phyloP scores from a whole-genome alignment of 2,329 filamentous ascomycete species.

The Neonectria hederae region DNA sequence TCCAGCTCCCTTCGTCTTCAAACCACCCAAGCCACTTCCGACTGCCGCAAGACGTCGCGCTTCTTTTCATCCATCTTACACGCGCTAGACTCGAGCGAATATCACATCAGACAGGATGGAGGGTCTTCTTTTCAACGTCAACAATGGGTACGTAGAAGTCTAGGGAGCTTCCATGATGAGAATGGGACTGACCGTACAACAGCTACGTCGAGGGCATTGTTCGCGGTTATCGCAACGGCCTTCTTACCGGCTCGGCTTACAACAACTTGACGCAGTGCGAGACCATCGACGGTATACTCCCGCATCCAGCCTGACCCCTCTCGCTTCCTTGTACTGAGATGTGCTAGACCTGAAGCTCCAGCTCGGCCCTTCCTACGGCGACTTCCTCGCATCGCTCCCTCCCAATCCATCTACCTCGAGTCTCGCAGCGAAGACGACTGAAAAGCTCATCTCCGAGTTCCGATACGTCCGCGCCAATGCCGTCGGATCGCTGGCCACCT shows the following conservation, averaged over 20 bases:
- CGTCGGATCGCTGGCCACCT: constrained; percentile 88
- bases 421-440: constrained; percentile 93
- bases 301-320: not conserved
- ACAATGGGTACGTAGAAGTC: constrained; percentile 75
- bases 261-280: constrained; percentile 97
- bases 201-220: constrained; percentile 98
- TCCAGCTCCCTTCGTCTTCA: constrained; percentile 30
- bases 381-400: constrained; percentile 92
- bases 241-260: constrained; percentile 91
- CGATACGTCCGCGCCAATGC: constrained; percentile 95
- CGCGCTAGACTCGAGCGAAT: constrained; percentile 12
- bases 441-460: constrained; percentile 98
- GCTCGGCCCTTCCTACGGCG: constrained; percentile 94
- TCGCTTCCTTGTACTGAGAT: constrained; percentile 24
- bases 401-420: constrained; percentile 97
- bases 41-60: constrained; percentile 22
- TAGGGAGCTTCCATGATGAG: constrained; percentile 16
- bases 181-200: constrained; percentile 45
- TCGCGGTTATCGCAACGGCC: constrained; percentile 92
- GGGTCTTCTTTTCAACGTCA: constrained; percentile 92
- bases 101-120: constrained; percentile 70
- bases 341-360: constrained; percentile 92
- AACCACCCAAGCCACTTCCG: constrained; percentile 1
- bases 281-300: constrained; percentile 83
- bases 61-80: constrained; percentile 13